Percentiles rank a stretch among this genome's conserved stretches.
Conservation (phyloP, 2,329 filamentous ascomycete genomes). For the Fusarium multiceps region DNA sequence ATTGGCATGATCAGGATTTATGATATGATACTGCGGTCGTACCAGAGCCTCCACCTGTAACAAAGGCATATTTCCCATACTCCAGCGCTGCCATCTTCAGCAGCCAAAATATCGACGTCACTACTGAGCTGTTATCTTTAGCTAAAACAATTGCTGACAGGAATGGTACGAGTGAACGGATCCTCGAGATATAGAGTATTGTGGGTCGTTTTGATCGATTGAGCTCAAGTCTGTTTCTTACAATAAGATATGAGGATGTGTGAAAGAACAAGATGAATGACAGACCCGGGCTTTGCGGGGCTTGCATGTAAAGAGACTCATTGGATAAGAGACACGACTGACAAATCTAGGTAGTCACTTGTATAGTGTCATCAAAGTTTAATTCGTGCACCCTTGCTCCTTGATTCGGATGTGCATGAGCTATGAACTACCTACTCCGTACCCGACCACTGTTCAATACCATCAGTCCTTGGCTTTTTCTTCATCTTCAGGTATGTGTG, state of each 20-base stretch:
- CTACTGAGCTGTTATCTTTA: background rate
- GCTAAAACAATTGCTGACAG: background rate
- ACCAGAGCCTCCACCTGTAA: conserved; percentile 43
- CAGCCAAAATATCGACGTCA: background rate
- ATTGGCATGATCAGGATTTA: background rate
- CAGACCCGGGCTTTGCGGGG: conserved; percentile 9
- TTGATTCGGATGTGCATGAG: background rate
- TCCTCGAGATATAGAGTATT: background rate
- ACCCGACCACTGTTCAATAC: background rate
- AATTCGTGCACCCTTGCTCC: background rate
- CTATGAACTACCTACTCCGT: background rate
- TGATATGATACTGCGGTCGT: background rate
- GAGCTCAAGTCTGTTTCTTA: background rate
- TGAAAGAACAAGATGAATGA: background rate
- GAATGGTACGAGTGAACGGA: background rate
- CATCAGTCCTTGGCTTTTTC: conserved; percentile 44
- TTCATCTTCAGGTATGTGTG: conserved; percentile 40
- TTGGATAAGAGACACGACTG: conserved; percentile 30
- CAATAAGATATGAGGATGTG: background rate
- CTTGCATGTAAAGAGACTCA: conserved; percentile 45
- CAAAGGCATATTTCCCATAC: conserved; percentile 35
- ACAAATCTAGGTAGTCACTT: background rate
- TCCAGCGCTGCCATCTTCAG: conserved; percentile 43
- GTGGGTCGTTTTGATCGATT: background rate
- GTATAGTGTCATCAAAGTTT: background rate